Conservation (phyloP, 495 filamentous ascomycete species). For the Aspergillus heteromorphus region DNA sequence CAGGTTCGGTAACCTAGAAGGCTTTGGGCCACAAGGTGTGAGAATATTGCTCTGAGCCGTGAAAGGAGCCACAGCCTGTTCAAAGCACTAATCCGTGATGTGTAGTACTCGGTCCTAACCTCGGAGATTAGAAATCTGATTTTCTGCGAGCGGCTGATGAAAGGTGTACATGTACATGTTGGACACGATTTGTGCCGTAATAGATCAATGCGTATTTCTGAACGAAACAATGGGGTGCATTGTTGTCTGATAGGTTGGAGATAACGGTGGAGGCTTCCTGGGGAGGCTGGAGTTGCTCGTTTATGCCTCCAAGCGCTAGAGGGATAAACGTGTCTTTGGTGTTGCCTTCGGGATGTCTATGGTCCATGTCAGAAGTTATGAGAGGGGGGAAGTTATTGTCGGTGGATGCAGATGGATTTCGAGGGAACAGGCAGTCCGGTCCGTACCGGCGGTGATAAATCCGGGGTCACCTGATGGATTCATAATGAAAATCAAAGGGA, state of each 20-base stretch:
- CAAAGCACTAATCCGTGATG: background rate
- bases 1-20: background rate
- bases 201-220: conserved; percentile 4
- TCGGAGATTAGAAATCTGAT: background rate
- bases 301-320: background rate
- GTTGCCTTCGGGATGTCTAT: too few species aligned
- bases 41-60: conserved; percentile 1
- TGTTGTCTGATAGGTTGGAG: background rate
- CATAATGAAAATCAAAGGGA: too few species aligned
- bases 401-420: too few species aligned
- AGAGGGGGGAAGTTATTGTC: too few species aligned
- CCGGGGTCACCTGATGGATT: too few species aligned
- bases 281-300: background rate
- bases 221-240: background rate
- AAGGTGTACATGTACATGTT: background rate
- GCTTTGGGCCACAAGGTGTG: conserved; percentile 1
- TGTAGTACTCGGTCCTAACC: conserved; percentile 4
- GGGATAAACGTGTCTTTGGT: background rate
- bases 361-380: too few species aligned
- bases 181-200: background rate
- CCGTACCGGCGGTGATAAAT: too few species aligned
- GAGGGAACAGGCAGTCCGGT: too few species aligned
- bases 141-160: background rate
- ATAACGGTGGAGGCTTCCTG: background rate
- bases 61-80: background rate